A percentile compares a stretch with the other conserved stretches of the same genome.
Conservation (phyloP, 495 filamentous ascomycete species). For the Xylaria castorea region DNA sequence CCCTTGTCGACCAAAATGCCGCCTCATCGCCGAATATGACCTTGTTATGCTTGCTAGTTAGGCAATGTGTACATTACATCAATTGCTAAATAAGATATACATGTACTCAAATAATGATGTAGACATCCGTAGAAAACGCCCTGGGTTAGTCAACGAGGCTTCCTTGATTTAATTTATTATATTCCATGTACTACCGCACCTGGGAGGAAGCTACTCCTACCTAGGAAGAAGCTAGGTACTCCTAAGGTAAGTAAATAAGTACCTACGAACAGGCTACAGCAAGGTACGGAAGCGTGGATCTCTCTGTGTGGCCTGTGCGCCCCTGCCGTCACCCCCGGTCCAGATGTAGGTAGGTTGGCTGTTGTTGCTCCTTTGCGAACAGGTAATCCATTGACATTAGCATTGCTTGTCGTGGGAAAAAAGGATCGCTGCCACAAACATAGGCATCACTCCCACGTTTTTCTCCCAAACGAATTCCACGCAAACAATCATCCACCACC, state of each 20-base stretch:
- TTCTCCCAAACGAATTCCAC: constrained; percentile 34
- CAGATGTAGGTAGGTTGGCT: not conserved
- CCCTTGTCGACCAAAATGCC: not conserved
- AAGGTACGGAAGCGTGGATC: constrained; percentile 1
- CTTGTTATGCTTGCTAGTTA: not conserved
- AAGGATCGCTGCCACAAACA: constrained; percentile 36
- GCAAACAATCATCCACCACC: constrained; percentile 27
- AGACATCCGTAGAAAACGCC: no score
- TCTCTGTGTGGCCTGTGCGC: constrained; percentile 18
- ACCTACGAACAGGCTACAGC: not conserved
- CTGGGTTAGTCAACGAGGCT: no score
- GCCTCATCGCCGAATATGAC: not conserved
- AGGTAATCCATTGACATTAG: constrained; percentile 40
- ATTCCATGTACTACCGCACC: no score
- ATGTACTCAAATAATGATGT: no score
- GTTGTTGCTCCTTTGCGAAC: constrained; percentile 39
- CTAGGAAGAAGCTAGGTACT: no score
- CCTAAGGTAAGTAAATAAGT: no score
- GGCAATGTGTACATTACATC: not conserved
- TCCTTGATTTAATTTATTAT: no score
- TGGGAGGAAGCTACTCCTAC: not conserved
- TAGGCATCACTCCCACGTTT: constrained; percentile 33
- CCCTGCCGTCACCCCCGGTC: not conserved
- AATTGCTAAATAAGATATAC: no score
- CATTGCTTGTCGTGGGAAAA: constrained; percentile 25